These are phyloP conservation scores for Ophiocordyceps polyrhachis-furcata DNA, from an alignment of 2,329 filamentous ascomycete genomes.

Conservation along the genomic window DNA sequence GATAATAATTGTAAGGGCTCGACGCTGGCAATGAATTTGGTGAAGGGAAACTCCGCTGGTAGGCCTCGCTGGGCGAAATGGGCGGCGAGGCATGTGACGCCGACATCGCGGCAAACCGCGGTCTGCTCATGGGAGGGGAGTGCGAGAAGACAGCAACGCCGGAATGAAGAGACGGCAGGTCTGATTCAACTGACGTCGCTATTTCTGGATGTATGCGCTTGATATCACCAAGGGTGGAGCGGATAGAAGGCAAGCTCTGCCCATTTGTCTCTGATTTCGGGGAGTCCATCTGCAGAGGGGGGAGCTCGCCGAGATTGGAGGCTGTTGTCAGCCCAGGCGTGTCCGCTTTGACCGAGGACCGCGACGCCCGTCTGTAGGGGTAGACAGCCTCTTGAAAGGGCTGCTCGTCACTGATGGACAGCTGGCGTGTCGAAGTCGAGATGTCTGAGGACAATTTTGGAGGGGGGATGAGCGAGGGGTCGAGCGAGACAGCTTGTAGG, in stretches of 20 bases:
- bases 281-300: constrained; percentile 19
- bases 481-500: constrained; percentile 10
- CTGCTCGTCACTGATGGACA: constrained; percentile 17
- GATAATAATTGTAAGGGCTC: constrained; percentile 20
- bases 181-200: constrained; percentile 13
- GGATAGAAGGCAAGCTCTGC: constrained; percentile 20
- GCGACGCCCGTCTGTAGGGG: constrained; percentile 1
- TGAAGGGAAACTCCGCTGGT: constrained; percentile 26
- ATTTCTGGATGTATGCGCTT: constrained; percentile 12
- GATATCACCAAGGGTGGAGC: constrained; percentile 17
- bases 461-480: constrained; percentile 3
- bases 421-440: constrained; percentile 11
- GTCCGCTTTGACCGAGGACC: constrained; percentile 4
- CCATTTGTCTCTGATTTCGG: constrained; percentile 15
- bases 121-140: constrained; percentile 16
- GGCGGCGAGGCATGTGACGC: constrained; percentile 22
- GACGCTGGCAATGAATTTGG: constrained; percentile 22
- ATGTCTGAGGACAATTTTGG: constrained; percentile 10
- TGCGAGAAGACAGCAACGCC: constrained; percentile 10
- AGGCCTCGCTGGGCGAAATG: constrained; percentile 29
- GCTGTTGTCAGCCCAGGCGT: constrained; percentile 8
- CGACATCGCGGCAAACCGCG: constrained; percentile 13
- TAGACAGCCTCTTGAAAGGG: constrained; percentile 3
- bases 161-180: constrained; percentile 8
- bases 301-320: constrained; percentile 13